phyloP scores from a whole-genome alignment of 257 asterid species.

The Pogostemon cablin region DNA sequence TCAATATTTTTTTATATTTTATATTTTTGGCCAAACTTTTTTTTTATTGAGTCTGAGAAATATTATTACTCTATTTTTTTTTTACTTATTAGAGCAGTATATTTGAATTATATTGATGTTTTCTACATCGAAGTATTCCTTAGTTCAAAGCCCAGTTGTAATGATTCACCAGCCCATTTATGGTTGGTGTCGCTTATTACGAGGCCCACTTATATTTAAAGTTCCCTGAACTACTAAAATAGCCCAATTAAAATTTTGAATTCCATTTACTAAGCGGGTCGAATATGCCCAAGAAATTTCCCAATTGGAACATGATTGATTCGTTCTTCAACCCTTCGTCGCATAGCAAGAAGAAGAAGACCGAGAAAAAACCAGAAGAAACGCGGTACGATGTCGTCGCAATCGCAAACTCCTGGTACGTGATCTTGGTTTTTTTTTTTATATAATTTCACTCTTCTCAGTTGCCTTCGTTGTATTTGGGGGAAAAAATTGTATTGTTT shows the following conservation, averaged over 20 bases:
- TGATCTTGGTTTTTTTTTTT: background rate
- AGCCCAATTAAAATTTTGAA: conserved; percentile 13
- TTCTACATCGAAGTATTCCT: too few species aligned
- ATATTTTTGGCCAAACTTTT: too few species aligned
- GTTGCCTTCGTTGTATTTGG: background rate
- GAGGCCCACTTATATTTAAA: background rate
- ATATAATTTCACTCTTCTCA: background rate
- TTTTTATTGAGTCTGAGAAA: too few species aligned
- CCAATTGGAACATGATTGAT: conserved; percentile 14
- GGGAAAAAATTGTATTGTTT: background rate
- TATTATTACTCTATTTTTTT: too few species aligned
- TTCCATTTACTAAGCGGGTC: conserved; percentile 22
- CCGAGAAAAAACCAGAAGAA: conserved; percentile 32
- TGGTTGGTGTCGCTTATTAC: background rate
- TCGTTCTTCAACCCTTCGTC: conserved; percentile 4
- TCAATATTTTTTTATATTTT: too few species aligned
- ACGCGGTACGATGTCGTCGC: conserved; percentile 44
- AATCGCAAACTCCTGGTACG: conserved; percentile 42
- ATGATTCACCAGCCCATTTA: too few species aligned
- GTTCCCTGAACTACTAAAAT: background rate
- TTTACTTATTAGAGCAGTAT: too few species aligned
- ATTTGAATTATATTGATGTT: too few species aligned
- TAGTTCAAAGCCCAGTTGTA: too few species aligned
- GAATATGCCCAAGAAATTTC: conserved; percentile 33
- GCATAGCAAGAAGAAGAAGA: conserved; percentile 30